Percentiles rank a stretch among this genome's conserved stretches.
Conservation (phyloP, 345 rosid genomes). For the Pelargonium nanum region DNA sequence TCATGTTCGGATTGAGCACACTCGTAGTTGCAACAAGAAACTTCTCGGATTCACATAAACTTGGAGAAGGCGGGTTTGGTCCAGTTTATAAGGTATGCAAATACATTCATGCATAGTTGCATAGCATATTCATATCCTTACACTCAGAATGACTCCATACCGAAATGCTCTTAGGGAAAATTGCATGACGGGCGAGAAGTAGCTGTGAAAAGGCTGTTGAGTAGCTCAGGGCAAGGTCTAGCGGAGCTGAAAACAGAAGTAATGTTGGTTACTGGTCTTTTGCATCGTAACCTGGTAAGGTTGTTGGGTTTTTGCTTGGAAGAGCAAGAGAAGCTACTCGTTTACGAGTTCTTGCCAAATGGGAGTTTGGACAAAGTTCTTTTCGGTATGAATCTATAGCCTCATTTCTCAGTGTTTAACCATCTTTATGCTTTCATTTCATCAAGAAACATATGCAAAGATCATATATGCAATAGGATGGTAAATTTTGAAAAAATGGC, state of each 20-base stretch:
- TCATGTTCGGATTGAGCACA: conserved; percentile 17
- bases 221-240: conserved; percentile 23
- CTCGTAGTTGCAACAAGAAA: conserved; percentile 26
- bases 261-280: conserved; percentile 22
- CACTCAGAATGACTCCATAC: background rate
- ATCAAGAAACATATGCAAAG: too few species aligned
- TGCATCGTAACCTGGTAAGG: conserved; percentile 37
- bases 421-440: too few species aligned
- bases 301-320: conserved; percentile 33
- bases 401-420: too few species aligned
- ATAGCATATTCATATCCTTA: background rate
- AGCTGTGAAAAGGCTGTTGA: conserved; percentile 29
- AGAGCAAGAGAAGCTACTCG: conserved; percentile 31
- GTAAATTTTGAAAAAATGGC: too few species aligned
- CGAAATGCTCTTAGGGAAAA: conserved; percentile 18
- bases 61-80: conserved; percentile 41
- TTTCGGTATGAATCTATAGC: conserved; percentile 18
- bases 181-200: conserved; percentile 18
- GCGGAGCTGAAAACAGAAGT: conserved; percentile 34
- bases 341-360: conserved; percentile 33
- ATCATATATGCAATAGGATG: too few species aligned
- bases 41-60: conserved; percentile 24
- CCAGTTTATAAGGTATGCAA: conserved; percentile 25
- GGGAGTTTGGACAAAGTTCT: conserved; percentile 33
- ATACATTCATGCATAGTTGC: background rate